phyloP scores from a whole-genome alignment of 208 protist genomes.

The Angomonas ambiguus region DNA sequence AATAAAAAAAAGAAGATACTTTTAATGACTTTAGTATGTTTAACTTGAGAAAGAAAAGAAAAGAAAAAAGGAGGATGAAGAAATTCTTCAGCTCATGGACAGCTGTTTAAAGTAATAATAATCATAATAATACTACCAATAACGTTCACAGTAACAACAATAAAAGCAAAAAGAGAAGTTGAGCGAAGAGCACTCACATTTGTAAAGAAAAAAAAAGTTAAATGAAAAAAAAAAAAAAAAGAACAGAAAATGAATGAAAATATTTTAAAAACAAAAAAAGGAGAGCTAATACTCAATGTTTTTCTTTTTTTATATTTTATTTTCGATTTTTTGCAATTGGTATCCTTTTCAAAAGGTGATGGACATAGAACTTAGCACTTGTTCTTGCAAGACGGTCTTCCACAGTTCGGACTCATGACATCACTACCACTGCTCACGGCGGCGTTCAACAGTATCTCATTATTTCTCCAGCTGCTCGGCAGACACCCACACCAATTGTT shows the following conservation, averaged over 20 bases:
- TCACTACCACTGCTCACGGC: not conserved
- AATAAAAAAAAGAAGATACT: constrained; percentile 10
- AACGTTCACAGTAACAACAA: too few relatives aligned
- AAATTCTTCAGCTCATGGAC: not conserved
- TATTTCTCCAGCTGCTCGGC: not conserved
- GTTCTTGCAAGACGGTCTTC: too few relatives aligned
- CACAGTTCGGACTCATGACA: not conserved
- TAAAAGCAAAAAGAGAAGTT: constrained; percentile 11
- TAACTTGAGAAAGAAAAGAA: constrained; percentile 8
- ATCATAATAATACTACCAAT: too few relatives aligned
- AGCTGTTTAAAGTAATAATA: too few relatives aligned
- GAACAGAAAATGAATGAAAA: constrained; percentile 8
- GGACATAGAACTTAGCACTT: too few relatives aligned
- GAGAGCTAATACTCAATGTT: not conserved
- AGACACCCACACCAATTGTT: not conserved
- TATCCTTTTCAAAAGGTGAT: too few relatives aligned
- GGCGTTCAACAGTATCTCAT: not conserved
- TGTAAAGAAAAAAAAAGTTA: not conserved
- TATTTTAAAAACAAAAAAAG: too few relatives aligned
- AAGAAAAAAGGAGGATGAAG: not conserved
- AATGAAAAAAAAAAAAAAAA: constrained; percentile 8
- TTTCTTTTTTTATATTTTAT: constrained; percentile 7
- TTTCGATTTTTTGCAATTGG: too few relatives aligned
- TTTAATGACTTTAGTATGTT: constrained; percentile 2
- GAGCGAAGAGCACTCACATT: not conserved